Evolutionary conservation across 2,329 filamentous ascomycete species (phyloP).

Genomic region (Fusarium algeriense): DNA sequence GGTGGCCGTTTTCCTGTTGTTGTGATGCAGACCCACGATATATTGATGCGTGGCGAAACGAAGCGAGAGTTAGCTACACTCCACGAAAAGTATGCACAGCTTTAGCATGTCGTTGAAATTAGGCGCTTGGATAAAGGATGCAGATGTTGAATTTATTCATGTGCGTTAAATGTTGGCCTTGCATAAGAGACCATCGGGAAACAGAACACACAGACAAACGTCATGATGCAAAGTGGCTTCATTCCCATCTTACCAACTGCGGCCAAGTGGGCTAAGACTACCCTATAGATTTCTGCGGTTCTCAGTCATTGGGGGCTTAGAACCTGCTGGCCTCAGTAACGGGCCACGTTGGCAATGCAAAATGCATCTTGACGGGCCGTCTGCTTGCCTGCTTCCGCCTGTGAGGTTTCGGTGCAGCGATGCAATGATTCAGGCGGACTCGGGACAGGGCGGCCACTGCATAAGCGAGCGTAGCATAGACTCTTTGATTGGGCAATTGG

Average conservation of each 20-base stretch:
- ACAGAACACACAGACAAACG: constrained; percentile 23
- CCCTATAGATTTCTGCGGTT: constrained; percentile 40
- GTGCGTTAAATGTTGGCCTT: constrained; percentile 16
- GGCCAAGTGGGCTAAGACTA: constrained; percentile 41
- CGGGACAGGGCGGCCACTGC: constrained; percentile 7
- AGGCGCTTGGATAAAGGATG: constrained; percentile 25
- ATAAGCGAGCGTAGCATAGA: constrained; percentile 7
- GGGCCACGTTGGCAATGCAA: constrained; percentile 44
- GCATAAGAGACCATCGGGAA: constrained; percentile 26
- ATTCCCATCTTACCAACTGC: constrained; percentile 36
- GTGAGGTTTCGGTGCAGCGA: constrained; percentile 14
- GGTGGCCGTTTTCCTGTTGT: constrained; percentile 29
- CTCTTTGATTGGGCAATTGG: constrained; percentile 41
- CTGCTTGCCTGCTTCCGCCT: constrained; percentile 18
- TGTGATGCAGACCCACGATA: constrained; percentile 19
- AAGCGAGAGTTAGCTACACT: constrained; percentile 15
- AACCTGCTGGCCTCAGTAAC: constrained; percentile 40
- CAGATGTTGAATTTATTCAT: constrained; percentile 20
- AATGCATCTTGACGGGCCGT: constrained; percentile 35
- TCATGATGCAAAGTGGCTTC: constrained; percentile 43
- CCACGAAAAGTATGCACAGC: constrained; percentile 14
- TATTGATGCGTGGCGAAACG: constrained; percentile 15
- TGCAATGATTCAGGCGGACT: constrained; percentile 42
- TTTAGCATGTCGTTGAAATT: constrained; percentile 10
- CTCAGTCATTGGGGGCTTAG: constrained; percentile 11